These are phyloP conservation scores for Pezicula rhizophila DNA, from an alignment of 2,329 filamentous ascomycete species.

Conservation along the genomic window DNA sequence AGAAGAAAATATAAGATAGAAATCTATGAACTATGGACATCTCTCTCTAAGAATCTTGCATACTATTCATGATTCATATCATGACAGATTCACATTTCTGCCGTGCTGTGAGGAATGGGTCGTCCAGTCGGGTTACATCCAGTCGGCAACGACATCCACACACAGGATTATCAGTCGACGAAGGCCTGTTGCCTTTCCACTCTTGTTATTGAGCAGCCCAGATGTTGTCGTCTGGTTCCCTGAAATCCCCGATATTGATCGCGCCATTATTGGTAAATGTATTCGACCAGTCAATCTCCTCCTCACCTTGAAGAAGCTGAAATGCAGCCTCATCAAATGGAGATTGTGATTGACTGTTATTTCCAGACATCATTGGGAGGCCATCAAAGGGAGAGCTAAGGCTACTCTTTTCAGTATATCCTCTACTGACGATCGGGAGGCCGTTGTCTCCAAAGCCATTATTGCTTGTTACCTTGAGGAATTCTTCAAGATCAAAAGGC, in stretches of 20 bases:
- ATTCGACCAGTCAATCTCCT: constrained; percentile 42
- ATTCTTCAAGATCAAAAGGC: constrained; percentile 49
- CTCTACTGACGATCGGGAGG: constrained; percentile 10
- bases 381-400: not conserved
- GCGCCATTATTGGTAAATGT: constrained; percentile 24
- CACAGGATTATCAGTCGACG: constrained; percentile 15
- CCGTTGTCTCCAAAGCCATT: constrained; percentile 11
- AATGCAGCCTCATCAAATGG: constrained; percentile 30
- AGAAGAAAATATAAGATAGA: constrained; percentile 6
- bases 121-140: constrained; percentile 14
- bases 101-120: constrained; percentile 14
- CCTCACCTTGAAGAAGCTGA: constrained; percentile 37
- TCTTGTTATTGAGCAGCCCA: constrained; percentile 28
- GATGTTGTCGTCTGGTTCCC: constrained; percentile 18
- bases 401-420: not conserved
- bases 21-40: constrained; percentile 18
- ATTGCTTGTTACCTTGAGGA: constrained; percentile 35
- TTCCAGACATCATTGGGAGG: not conserved
- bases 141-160: constrained; percentile 20
- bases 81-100: constrained; percentile 5
- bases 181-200: constrained; percentile 29
- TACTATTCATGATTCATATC: constrained; percentile 4
- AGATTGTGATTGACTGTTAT: constrained; percentile 30
- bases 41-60: constrained; percentile 2
- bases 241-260: constrained; percentile 13